Conservation (phyloP, 179 eudicot genomes). For the Silene vulgaris region DNA sequence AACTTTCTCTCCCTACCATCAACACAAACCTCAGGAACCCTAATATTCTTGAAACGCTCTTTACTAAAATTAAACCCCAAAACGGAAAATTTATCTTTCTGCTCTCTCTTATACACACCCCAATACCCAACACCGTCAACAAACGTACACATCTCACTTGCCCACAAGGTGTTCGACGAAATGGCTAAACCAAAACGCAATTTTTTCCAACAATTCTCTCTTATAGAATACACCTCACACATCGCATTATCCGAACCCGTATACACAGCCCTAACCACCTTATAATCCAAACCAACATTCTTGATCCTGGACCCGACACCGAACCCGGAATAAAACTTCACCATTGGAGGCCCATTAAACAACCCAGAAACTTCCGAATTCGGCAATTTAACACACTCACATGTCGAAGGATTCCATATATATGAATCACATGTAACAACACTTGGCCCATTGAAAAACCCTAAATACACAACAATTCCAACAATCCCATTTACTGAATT, state of each 20-base stretch:
- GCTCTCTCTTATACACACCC: constrained; percentile 21
- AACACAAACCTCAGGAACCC: constrained; percentile 21
- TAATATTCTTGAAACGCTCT: constrained; percentile 13
- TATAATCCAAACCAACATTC: constrained; percentile 19
- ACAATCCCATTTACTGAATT: constrained; percentile 23
- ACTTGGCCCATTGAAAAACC: constrained; percentile 1
- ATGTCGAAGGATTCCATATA: constrained; percentile 22
- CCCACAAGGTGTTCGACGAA: constrained; percentile 32
- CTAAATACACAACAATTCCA: constrained; percentile 23
- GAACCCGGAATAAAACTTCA: constrained; percentile 20
- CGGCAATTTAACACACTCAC: constrained; percentile 20
- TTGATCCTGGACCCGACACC: constrained; percentile 17
- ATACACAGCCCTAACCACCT: neutral
- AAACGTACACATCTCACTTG: constrained; percentile 24
- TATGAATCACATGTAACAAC: constrained; percentile 13
- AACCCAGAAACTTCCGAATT: constrained; percentile 20
- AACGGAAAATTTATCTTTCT: constrained; percentile 24
- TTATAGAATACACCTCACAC: constrained; percentile 23
- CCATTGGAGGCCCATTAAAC: constrained; percentile 25
- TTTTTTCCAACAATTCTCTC: constrained; percentile 20
- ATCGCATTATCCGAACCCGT: neutral
- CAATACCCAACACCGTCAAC: constrained; percentile 30
- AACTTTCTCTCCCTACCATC: constrained; percentile 29
- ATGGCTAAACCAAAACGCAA: constrained; percentile 23
- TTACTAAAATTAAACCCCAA: constrained; percentile 17